Base-by-base conservation (phyloP, 306 rosid species). In the Aeschynomene evenia region DNA sequence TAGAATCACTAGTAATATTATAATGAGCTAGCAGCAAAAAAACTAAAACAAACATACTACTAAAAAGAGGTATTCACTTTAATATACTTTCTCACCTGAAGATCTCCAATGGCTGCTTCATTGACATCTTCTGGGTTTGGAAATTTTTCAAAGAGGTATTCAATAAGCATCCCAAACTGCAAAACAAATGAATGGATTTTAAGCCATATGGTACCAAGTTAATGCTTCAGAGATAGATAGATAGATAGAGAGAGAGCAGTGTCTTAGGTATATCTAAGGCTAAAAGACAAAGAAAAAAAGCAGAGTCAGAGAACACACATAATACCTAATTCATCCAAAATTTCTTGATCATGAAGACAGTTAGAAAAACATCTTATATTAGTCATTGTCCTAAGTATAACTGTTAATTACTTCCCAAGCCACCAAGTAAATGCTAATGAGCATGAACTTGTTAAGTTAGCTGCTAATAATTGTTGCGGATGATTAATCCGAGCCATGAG, bases 141-240 rank as follows among this genome's bases (percentile, higher is more conserved):
- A 79, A 87, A 87, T 14, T 72, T 95, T 71, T 91, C 95, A 67
- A 89, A 95, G 61, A 91, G 97, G 80, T 66, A 89, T 69, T 87
- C 88, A 33, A 95, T 91, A 86, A 95, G 79, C 99, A 95, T 95
- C 23, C 97, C 99, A 61, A 91, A 95, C 97, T 95, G 90, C 88
- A 86, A 83, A 76, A 65, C 64, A 76, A 62, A 74, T 33, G 64
- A 43, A 55, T 58, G 52, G 9, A 63, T 36, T 66, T 40, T 77
- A 46, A 73, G 79, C 71, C 45, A 63, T 19, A 71, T 74, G 54
- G 52, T 34, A 49, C 72, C 37, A 52, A n/a, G n/a, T n/a, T n/a
- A n/a, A n/a, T n/a, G n/a, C n/a, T n/a, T n/a, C n/a, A n/a, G n/a
- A n/a, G n/a, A n/a, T n/a, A n/a, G n/a, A n/a, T n/a, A n/a, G n/a